These are phyloP conservation scores for Cardiospermum halicacabum DNA, from an alignment of 345 rosid genomes.

Conservation along the genomic window DNA sequence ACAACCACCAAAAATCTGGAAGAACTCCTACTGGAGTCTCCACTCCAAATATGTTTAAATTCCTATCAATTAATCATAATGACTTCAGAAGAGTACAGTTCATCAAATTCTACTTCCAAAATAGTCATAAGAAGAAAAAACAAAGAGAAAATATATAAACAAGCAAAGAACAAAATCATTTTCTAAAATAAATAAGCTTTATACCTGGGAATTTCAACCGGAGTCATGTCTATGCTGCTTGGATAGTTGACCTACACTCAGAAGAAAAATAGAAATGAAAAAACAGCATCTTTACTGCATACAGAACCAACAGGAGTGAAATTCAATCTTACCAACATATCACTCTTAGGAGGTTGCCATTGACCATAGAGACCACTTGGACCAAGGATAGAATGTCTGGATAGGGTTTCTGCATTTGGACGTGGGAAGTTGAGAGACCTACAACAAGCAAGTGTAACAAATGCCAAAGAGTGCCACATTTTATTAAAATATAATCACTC, in stretches of 20 bases:
- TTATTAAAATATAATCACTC: conserved; percentile 3
- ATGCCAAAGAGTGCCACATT: neutral
- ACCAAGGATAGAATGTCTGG: conserved; percentile 88
- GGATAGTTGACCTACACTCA: conserved; percentile 71
- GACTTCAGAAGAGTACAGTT: conserved; percentile 12
- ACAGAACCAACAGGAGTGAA: conserved; percentile 9
- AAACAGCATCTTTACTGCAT: conserved; percentile 18
- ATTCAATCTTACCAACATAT: conserved; percentile 45
- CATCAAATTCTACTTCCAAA: neutral
- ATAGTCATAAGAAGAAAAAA: neutral
- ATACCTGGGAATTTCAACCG: conserved; percentile 80
- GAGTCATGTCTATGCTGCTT: conserved; percentile 67
- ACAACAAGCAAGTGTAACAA: conserved; percentile 16
- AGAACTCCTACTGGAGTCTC: neutral
- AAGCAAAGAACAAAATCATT: conserved; percentile 1
- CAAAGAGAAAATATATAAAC: neutral
- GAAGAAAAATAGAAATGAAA: conserved; percentile 7
- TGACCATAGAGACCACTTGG: conserved; percentile 74
- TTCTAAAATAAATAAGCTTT: conserved; percentile 18
- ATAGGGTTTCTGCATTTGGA: conserved; percentile 82
- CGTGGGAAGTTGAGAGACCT: conserved; percentile 58
- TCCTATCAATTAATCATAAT: conserved; percentile 1
- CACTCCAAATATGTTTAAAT: neutral
- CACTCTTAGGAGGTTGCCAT: conserved; percentile 73
- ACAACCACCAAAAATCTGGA: neutral